Evolutionary conservation across 1,284 basidiomycete genomes (phyloP), one percentile per base, ranked within the genome.

Genomic region (Trametes pubescens): DNA sequence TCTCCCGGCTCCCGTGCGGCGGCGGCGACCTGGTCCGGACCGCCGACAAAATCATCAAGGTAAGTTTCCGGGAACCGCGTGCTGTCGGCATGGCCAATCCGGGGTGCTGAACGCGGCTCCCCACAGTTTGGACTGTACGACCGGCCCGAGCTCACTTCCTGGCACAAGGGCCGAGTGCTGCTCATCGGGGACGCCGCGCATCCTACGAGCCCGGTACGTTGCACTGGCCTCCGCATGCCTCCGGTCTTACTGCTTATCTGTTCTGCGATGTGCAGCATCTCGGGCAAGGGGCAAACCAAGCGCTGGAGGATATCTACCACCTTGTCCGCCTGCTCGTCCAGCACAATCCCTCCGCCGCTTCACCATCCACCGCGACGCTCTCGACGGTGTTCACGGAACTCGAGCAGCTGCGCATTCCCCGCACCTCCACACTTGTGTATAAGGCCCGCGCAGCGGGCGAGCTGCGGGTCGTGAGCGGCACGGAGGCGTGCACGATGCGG

Each of bases 271-370:
- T 49, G 24, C 57, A 83, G 81, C 82, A 83, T 67, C 76, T 84
- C 21, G 81, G 82, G 2, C 82, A 83, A 73, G 82, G 81, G 38
- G 81, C 82, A 8, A 83, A 82, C 67, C 81, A 82, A 67, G 79
- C 81, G 0, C 77, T 82, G 62, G 81, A 83, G 63, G 82, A 83
- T 66, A 69, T 79, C 46, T 79, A 78, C 59, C 75, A 77, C 59
- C 73, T 83, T 22, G 72, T 77, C 18, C 74, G 74, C 3, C 73
- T 79, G 11, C 74, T 84, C 9, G 60, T 69, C 18, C 67, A 76
- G 51, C 68, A 80, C 69, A 78, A 80, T 62, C 72, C 77, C 0
- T 62, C 70, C 16, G 66, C 70, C 4, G 47, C 43, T 24, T n/a
- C 72, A 16, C 79, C 75, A 1, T 71, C 76, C 9, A 77, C 75